Percentiles rank a stretch among this genome's conserved stretches.
phyloP scores from a whole-genome alignment of 129 eudicot genomes.

The Solidago caesia region DNA sequence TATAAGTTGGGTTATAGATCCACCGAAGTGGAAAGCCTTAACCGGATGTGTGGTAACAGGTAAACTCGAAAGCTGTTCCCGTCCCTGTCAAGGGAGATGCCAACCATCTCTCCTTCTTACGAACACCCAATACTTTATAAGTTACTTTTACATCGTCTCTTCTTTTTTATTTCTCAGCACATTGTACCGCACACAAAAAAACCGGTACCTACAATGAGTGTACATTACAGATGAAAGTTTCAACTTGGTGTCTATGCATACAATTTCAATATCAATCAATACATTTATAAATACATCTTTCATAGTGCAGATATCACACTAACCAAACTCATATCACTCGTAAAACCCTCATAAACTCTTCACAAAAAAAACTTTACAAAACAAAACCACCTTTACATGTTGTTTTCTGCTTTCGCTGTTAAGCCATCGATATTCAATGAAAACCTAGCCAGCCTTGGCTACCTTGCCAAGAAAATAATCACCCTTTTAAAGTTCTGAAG shows the following conservation, averaged over 20 bases:
- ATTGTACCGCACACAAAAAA: no score
- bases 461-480: neutral
- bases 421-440: neutral
- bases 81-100: no score
- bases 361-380: slow-evolving; percentile 13
- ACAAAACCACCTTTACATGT: slow-evolving; percentile 12
- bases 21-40: no score
- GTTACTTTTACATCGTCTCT: no score
- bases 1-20: no score
- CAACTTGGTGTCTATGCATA: slow-evolving; percentile 12
- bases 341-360: neutral
- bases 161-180: no score
- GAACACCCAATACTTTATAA: no score
- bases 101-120: no score
- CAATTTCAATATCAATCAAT: neutral
- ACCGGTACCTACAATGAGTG: no score
- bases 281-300: slow-evolving; percentile 19
- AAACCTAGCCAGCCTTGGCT: neutral
- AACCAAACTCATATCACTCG: neutral
- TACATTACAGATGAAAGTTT: slow-evolving; percentile 5
- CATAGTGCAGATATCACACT: neutral
- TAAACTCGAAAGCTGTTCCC: no score
- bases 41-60: no score
- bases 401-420: neutral
- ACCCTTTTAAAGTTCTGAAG: neutral